Conservation (phyloP, 139 green algal species). For the Asterochloris sp. region DNA sequence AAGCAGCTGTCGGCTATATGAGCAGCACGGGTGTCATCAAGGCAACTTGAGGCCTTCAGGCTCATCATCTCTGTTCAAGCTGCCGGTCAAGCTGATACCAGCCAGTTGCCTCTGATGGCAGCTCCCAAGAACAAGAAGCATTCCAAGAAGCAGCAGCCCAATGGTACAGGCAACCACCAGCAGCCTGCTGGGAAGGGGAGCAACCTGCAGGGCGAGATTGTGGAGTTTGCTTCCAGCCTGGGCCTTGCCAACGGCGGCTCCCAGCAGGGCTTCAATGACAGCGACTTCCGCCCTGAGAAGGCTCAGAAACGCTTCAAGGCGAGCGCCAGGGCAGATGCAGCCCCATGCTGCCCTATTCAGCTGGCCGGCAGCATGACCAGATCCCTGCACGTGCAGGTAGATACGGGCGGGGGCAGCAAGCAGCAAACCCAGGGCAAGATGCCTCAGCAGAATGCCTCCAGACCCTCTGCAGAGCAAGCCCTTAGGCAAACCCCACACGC, state of each 20-base stretch:
- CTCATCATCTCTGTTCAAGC: too few relatives aligned
- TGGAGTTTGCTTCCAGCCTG: constrained; percentile 47
- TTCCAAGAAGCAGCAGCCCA: too few relatives aligned
- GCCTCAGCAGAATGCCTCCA: background rate
- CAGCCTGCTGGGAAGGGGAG: background rate
- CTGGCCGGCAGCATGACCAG: too few relatives aligned
- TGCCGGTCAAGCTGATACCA: too few relatives aligned
- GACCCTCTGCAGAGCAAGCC: background rate
- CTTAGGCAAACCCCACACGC: background rate
- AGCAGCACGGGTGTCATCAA: too few relatives aligned
- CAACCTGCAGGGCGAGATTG: constrained; percentile 46
- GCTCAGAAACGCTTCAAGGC: constrained; percentile 13
- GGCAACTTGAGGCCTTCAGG: too few relatives aligned
- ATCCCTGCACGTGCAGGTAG: too few relatives aligned
- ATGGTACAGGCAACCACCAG: too few relatives aligned
- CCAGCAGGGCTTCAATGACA: constrained; percentile 59
- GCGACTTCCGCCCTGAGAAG: constrained; percentile 67
- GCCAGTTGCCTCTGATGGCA: too few relatives aligned
- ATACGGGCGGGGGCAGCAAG: too few relatives aligned
- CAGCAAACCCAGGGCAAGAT: background rate
- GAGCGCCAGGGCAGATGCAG: background rate
- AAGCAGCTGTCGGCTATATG: too few relatives aligned
- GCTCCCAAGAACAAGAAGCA: too few relatives aligned
- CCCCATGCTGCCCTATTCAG: background rate
- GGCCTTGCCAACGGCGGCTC: constrained; percentile 39